Evolutionary conservation across 139 green algal genomes (phyloP).

Genomic region (Tetradesmus obliquus): DNA sequence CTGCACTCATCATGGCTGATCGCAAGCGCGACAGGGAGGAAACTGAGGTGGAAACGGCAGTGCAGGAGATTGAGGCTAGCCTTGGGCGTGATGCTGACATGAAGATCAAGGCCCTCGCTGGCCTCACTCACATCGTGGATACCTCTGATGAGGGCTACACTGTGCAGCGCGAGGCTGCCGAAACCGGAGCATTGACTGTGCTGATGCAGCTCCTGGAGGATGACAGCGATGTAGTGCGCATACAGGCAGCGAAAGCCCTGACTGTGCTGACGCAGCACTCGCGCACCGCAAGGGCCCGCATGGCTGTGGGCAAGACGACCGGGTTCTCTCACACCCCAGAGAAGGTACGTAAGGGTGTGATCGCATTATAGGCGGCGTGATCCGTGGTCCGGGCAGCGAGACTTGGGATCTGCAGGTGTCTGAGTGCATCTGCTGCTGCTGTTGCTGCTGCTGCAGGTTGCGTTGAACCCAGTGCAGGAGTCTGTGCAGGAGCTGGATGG

Average conservation of each 20-base stretch:
- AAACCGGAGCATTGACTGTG: neutral
- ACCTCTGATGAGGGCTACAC: conserved; percentile 29
- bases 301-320: conserved; percentile 15
- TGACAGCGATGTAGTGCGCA: conserved; percentile 20
- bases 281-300: neutral
- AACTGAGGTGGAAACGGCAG: conserved; percentile 6
- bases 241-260: conserved; percentile 21
- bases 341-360: conserved; percentile 14
- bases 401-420: neutral
- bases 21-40: conserved; percentile 30
- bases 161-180: conserved; percentile 22
- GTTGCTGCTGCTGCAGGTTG: conserved; percentile 7
- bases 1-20: neutral
- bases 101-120: conserved; percentile 33
- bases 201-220: conserved; percentile 39
- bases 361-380: neutral
- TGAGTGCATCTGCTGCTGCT: neutral
- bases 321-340: conserved; percentile 32
- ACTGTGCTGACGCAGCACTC: conserved; percentile 13
- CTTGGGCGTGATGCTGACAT: neutral
- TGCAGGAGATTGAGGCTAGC: conserved; percentile 22
- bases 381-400: neutral
- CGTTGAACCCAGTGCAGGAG: conserved; percentile 38
- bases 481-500: conserved; percentile 17
- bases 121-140: conserved; percentile 14